phyloP scores from a whole-genome alignment of 176 grass and related monocot species.

The Microstegium vimineum region DNA sequence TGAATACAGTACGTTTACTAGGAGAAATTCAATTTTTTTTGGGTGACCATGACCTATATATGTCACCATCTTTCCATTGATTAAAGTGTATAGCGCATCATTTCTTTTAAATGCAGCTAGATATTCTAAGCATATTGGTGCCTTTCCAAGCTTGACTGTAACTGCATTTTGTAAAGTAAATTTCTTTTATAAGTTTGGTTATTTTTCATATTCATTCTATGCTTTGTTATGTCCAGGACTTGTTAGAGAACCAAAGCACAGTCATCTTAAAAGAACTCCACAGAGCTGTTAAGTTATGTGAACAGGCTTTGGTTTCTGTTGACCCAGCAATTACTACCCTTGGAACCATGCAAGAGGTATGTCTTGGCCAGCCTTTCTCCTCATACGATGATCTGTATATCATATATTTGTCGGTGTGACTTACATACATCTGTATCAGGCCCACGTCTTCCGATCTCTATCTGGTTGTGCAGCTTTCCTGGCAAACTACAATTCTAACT shows the following conservation, averaged over 20 bases:
- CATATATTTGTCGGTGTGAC: conserved; percentile 8
- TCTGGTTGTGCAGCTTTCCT: conserved; percentile 87
- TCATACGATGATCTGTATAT: not conserved
- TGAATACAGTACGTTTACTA: conserved; percentile 74
- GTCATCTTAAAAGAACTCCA: conserved; percentile 95
- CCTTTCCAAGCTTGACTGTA: not conserved
- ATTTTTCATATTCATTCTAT: not conserved
- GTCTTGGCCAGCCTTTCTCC: not conserved
- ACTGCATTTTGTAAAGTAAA: no score
- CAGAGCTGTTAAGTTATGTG: conserved; percentile 89
- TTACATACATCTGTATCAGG: conserved; percentile 43
- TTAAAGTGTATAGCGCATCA: no score
- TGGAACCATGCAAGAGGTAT: conserved; percentile 88
- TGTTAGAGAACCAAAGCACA: conserved; percentile 88
- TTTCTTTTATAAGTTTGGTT: no score
- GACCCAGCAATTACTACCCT: conserved; percentile 83
- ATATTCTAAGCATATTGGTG: conserved; percentile 5
- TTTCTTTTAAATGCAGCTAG: not conserved
- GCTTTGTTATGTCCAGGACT: conserved; percentile 55
- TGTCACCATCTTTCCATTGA: not conserved
- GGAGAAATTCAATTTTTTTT: not conserved
- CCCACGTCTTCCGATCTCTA: conserved; percentile 68
- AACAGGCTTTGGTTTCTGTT: conserved; percentile 80
- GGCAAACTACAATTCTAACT: conserved; percentile 85
- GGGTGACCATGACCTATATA: not conserved